phyloP scores from a whole-genome alignment of 495 filamentous ascomycete species.

The Hyaloscypha variabilis region DNA sequence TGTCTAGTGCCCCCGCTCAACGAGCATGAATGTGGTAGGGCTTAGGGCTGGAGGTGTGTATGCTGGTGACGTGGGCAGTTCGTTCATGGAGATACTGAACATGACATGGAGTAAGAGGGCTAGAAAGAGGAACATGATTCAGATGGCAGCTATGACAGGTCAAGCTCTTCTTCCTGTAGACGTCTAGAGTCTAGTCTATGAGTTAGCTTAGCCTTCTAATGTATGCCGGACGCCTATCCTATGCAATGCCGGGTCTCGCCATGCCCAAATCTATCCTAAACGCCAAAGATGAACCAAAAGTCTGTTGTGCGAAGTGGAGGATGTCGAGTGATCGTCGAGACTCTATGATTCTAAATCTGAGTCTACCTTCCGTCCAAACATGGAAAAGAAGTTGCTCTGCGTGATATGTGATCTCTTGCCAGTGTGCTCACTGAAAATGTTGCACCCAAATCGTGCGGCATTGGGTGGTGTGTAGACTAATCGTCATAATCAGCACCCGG shows the following conservation, averaged over 20 bases:
- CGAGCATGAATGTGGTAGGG: not conserved
- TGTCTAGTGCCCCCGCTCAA: not conserved
- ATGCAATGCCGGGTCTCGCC: not conserved
- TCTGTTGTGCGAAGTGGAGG: too few relatives aligned
- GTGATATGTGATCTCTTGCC: slow-evolving; percentile 59
- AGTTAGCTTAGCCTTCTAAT: not conserved
- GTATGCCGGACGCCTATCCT: not conserved
- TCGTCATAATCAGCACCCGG: slow-evolving; percentile 42
- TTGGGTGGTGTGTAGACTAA: slow-evolving; percentile 90
- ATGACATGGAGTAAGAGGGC: too few relatives aligned
- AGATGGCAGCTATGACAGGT: not conserved
- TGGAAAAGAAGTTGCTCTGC: slow-evolving; percentile 42
- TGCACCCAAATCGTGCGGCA: slow-evolving; percentile 72
- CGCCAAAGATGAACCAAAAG: too few relatives aligned
- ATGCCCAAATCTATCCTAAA: too few relatives aligned
- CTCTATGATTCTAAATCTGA: not conserved
- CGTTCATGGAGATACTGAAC: too few relatives aligned
- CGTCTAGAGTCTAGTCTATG: not conserved
- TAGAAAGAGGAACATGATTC: too few relatives aligned
- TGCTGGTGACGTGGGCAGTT: too few relatives aligned
- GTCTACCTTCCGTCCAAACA: slow-evolving; percentile 22
- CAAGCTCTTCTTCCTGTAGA: not conserved
- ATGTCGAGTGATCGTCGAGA: not conserved
- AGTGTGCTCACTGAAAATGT: slow-evolving; percentile 67
- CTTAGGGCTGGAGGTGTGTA: too few relatives aligned